Evolutionary conservation across 805 yeast genomes (phyloP).

Genomic region (Pichia californica): DNA sequence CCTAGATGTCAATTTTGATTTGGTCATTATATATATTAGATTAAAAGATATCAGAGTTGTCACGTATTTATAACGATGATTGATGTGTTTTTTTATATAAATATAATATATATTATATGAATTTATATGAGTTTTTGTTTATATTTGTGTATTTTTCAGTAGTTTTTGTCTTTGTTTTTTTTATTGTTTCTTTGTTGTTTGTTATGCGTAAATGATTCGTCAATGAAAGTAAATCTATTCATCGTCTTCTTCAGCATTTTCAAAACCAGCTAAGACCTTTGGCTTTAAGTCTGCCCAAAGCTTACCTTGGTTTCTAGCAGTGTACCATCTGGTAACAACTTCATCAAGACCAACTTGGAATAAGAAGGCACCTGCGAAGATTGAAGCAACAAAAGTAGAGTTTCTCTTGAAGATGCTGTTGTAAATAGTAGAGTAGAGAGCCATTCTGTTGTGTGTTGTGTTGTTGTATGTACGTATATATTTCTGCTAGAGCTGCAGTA

Average conservation of each 20-base stretch:
- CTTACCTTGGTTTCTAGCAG: constrained; percentile 75
- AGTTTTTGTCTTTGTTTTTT: no score
- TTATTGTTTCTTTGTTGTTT: no score
- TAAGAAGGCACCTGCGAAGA: constrained; percentile 77
- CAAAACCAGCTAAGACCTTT: constrained; percentile 47
- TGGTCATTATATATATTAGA: no score
- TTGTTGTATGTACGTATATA: neutral
- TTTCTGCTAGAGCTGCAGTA: no score
- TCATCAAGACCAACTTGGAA: constrained; percentile 75
- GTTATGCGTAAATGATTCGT: no score
- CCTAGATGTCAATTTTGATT: no score
- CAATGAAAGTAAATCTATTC: constrained; percentile 27
- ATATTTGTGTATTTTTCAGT: no score
- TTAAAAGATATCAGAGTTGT: no score
- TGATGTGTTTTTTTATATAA: no score
- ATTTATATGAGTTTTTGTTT: no score
- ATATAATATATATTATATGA: no score
- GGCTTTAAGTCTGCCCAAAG: constrained; percentile 75
- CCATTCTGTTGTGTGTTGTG: neutral
- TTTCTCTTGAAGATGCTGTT: constrained; percentile 81
- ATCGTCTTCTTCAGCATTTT: constrained; percentile 57
- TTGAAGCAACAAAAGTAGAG: constrained; percentile 76
- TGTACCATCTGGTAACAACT: constrained; percentile 65
- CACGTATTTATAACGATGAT: no score
- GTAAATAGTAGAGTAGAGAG: constrained; percentile 41